Base-by-base conservation (phyloP, 2,329 filamentous ascomycete species). In the Calycina marina region DNA sequence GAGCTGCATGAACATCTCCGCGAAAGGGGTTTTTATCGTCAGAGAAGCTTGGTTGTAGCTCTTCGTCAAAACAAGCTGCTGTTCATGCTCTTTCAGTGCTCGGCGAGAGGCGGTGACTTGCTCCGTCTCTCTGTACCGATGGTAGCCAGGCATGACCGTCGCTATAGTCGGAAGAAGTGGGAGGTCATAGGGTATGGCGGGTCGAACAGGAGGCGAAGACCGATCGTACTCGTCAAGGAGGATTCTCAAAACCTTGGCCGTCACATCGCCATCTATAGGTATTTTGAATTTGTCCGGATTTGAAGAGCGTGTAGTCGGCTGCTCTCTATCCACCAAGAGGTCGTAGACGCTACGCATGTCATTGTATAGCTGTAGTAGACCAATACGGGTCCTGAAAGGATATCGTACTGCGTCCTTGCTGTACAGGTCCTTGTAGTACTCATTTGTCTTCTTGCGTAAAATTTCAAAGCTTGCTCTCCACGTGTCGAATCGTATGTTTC, bases 301-400 rank as follows among this genome's bases (percentile, higher is more conserved):
- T 0, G 66, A 63, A 2, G 77, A 77, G 37, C 88, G 73, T 2
- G 81, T 82, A 0, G 88, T 94, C 17, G 92, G 56, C 18, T 72
- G 69, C 15, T 68, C 69, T 14, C 85, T 76, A 53, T 96, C 84
- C 4, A 84, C 90, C 10, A 93, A 60, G 37, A 93, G 62, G 49
- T 96, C 86, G 56, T 96, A 96, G 11, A 96, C 62, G 24, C 76
- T 72, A 44, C 81, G 82, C 48, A 94, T 72, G 52, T 98, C 88
- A 15, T 73, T 68, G 56, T 94, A 96, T 6, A 96, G 59, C 26
- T 82, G 76, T 50, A 74, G 73, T 25, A 94, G 62, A 4, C 93
- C 82, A 27, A 84, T 58, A 14, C 90, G 70, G 54, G 94, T 94
- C 14, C 96, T 65, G 0, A 88, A 88, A 44, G 74, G 81, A 45